Evolutionary conservation across 1,284 basidiomycete genomes (phyloP), one percentile per base, ranked within the genome.

Genomic region (Wallemia mellicola): DNA sequence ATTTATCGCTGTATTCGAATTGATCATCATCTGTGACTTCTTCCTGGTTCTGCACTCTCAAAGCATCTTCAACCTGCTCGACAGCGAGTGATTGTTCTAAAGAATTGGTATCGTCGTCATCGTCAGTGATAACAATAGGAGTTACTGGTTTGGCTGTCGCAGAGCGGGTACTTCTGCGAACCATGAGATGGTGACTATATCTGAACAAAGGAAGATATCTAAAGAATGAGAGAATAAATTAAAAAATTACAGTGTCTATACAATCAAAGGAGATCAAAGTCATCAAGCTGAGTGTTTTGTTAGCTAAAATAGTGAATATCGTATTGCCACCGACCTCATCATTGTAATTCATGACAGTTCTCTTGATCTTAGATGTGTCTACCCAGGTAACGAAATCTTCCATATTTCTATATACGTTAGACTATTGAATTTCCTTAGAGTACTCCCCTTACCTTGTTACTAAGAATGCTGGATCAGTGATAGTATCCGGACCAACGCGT

Each of bases 301-400:
- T n/a, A 24, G 27, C 1, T n/a, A 54, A 59, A 59, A 27, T 56
- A 57, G 58, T 58, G 57, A 69, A 77, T 60, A 22, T n/a, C 38
- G n/a, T 48, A 11, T 11, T n/a, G 38, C 38, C 38, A 48, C 38
- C 19, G 61, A 88, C 86, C 79, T 95, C 86, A 72, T 94, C 91
- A 70, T 96, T 98, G 76, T 98, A 98, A 63, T 77, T 75, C 81
- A 92, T 85, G 68, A 98, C 81, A 0, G 86, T 91, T 63, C 92
- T 78, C 79, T 94, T 96, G 70, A 96, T 78, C 70, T 92, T 94
- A 64, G 84, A 89, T 25, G 88, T 91, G 70, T 98, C 91, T 19
- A 98, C 89, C 94, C 94, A 99, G 24, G 94, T 96, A 57, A 98
- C 88, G 71, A 95, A 98, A 74, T 99, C 94, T 69, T 98, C 91